Evolutionary conservation across 768 basidiomycete genomes (phyloP).

Genomic region (Hygrocybe coccinea): DNA sequence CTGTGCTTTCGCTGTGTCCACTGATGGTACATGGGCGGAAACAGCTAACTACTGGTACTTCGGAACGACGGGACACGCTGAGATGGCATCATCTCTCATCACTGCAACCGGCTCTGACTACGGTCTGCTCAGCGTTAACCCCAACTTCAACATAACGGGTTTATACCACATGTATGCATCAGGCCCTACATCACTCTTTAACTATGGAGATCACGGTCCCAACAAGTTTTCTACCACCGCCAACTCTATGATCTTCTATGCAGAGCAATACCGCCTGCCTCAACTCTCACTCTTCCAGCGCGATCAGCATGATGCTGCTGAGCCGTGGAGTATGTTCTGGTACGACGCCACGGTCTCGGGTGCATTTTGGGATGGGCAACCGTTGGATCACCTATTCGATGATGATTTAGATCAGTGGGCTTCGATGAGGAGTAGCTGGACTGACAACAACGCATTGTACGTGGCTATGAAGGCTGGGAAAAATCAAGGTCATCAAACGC

Average conservation of each 20-base stretch:
- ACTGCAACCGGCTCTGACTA: conserved; percentile 84
- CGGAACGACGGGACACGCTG: conserved; percentile 85
- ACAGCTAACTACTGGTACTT: conserved; percentile 96
- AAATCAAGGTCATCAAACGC: conserved; percentile 81
- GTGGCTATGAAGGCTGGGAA: conserved; percentile 87
- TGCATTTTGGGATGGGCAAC: conserved; percentile 85
- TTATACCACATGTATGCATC: conserved; percentile 85
- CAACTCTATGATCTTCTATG: conserved; percentile 81
- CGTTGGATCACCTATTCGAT: conserved; percentile 81
- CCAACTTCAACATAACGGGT: conserved; percentile 68
- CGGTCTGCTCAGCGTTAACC: conserved; percentile 64
- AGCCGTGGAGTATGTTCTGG: conserved; percentile 89
- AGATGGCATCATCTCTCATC: conserved; percentile 77
- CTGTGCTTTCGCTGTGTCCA: conserved; percentile 58
- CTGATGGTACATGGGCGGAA: conserved; percentile 90
- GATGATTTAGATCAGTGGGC: conserved; percentile 76
- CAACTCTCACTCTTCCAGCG: conserved; percentile 85
- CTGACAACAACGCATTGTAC: conserved; percentile 75
- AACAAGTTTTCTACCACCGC: conserved; percentile 96
- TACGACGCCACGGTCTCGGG: conserved; percentile 80
- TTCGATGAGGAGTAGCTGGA: conserved; percentile 90
- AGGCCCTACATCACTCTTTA: conserved; percentile 82
- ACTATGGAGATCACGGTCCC: conserved; percentile 81
- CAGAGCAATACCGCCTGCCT: conserved; percentile 61
- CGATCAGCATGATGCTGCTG: conserved; percentile 75